Evolutionary conservation across 306 rosid species (phyloP).

Genomic region (Citrullus amarus): DNA sequence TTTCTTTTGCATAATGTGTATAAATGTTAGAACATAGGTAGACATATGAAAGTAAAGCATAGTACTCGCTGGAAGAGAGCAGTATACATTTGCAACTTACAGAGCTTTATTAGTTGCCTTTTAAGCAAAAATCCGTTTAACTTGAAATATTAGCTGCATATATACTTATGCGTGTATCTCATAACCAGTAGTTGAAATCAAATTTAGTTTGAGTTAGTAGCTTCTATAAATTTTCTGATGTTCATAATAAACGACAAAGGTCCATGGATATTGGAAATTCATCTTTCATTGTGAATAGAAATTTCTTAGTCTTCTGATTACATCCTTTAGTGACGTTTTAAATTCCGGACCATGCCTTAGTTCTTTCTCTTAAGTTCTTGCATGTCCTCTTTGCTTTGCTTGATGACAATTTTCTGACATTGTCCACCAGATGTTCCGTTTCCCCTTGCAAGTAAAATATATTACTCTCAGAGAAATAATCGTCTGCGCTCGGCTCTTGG

Average conservation of each 20-base stretch:
- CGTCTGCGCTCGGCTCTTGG: constrained; percentile 59
- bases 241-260: background rate
- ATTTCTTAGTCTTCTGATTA: background rate
- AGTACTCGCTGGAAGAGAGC: background rate
- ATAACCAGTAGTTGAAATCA: background rate
- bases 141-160: background rate
- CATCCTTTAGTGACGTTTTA: background rate
- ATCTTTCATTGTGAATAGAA: background rate
- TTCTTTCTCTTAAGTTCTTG: background rate
- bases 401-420: constrained; percentile 9
- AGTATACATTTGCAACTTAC: background rate
- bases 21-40: background rate
- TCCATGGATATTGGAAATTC: background rate
- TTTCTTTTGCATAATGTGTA: constrained; percentile 6
- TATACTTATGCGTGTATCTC: background rate
- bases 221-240: background rate
- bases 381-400: background rate
- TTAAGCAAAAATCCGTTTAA: background rate
- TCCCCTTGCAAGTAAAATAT: constrained; percentile 88
- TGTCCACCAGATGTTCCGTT: constrained; percentile 50
- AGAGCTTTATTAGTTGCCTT: background rate
- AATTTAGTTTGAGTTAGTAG: background rate
- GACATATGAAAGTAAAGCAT: background rate
- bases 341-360: background rate
- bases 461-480: constrained; percentile 69